A percentile compares a stretch with the other conserved stretches of the same genome.
Evolutionary conservation across 2,329 filamentous ascomycete species (phyloP).

Genomic region (Monosporascus cannonballus): DNA sequence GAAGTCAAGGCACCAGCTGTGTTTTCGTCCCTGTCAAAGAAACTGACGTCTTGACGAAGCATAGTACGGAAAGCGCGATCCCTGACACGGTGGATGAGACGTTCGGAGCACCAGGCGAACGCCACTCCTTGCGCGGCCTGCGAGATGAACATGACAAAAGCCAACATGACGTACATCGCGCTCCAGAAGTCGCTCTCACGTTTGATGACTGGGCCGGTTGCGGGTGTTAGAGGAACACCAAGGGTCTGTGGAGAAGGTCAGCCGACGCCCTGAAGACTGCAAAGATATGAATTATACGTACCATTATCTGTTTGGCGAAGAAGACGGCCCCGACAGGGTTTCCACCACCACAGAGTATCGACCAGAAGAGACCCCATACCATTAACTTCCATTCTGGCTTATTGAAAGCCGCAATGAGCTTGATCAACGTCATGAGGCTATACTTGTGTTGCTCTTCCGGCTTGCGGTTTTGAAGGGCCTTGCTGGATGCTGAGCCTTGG

Average conservation of each 20-base stretch:
- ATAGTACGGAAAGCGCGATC: conserved; percentile 79
- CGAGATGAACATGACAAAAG: conserved; percentile 63
- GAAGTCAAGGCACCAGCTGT: conserved; percentile 82
- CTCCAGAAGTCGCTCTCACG: conserved; percentile 79
- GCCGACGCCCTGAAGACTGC: conserved; percentile 1
- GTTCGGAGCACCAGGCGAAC: conserved; percentile 83
- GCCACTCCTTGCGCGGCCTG: conserved; percentile 63
- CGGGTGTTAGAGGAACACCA: conserved; percentile 35
- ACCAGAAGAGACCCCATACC: conserved; percentile 66
- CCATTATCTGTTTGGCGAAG: conserved; percentile 79
- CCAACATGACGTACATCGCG: conserved; percentile 83
- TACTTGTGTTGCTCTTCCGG: conserved; percentile 52
- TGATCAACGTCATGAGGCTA: conserved; percentile 68
- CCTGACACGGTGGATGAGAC: conserved; percentile 75
- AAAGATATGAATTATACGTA: conserved; percentile 40
- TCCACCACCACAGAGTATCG: conserved; percentile 71
- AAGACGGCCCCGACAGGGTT: conserved; percentile 75
- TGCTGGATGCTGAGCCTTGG: conserved; percentile 60
- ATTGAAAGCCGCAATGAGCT: conserved; percentile 77
- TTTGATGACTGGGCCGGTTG: conserved; percentile 51
- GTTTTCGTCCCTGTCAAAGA: conserved; percentile 87
- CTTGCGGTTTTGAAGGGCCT: conserved; percentile 55
- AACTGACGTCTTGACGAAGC: conserved; percentile 86
- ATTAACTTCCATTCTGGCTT: conserved; percentile 64
- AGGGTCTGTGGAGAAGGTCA: conserved; percentile 23